These are phyloP conservation scores for Gaultheria prostrata DNA, from an alignment of 148 eudicot species.

Conservation along the genomic window DNA sequence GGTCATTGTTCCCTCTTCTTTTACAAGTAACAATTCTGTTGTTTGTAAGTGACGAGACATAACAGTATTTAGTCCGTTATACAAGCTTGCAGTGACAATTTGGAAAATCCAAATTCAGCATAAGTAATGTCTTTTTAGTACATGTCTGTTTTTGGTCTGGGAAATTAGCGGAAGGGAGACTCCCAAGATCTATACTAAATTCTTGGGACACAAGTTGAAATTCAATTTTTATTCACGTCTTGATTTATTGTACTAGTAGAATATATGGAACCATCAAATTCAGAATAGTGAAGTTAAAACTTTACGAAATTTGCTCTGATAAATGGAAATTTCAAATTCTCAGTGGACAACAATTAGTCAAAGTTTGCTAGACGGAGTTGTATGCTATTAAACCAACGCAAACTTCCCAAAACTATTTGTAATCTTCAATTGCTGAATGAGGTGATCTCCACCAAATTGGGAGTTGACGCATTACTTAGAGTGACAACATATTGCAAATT, in stretches of 20 bases:
- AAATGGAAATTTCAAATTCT: neutral
- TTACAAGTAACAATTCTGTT: neutral
- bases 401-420: neutral
- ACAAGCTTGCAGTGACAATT: neutral
- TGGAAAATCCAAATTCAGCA: neutral
- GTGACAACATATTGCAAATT: neutral
- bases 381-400: neutral
- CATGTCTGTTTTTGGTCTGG: neutral
- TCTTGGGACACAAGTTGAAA: neutral
- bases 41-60: neutral
- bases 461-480: neutral
- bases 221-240: neutral
- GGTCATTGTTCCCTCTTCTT: neutral
- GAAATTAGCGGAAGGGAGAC: neutral
- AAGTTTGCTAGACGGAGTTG: neutral
- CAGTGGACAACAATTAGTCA: neutral
- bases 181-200: neutral
- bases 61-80: neutral
- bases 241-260: neutral
- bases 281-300: neutral
- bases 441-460: neutral
- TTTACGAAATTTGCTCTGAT: neutral
- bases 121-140: neutral
- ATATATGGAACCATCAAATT: neutral
- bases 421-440: constrained; percentile 4